Evolutionary conservation across 2,329 filamentous ascomycete species (phyloP).

Genomic region (Ascochyta rabiei): DNA sequence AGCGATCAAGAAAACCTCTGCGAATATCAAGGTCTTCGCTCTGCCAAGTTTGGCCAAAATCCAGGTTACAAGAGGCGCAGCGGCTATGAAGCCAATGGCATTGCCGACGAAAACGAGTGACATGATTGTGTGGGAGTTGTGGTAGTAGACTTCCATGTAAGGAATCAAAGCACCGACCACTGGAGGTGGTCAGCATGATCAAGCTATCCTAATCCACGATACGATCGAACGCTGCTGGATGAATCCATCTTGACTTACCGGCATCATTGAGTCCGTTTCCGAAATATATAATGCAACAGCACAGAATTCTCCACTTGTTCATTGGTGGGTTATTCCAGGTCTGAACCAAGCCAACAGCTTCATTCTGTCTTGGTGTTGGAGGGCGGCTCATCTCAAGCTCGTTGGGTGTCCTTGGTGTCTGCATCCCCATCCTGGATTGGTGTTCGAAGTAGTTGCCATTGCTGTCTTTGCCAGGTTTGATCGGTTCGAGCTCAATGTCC

Average conservation of each 20-base stretch:
- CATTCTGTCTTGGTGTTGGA: constrained; percentile 51
- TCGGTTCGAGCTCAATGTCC: constrained; percentile 45
- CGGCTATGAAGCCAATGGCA: constrained; percentile 75
- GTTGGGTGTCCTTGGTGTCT: constrained; percentile 44
- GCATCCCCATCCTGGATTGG: constrained; percentile 13
- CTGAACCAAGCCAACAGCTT: constrained; percentile 57
- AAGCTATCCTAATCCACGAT: too few species aligned
- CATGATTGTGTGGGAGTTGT: constrained; percentile 77
- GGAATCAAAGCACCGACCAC: constrained; percentile 79
- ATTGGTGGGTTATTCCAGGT: constrained; percentile 64
- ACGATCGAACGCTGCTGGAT: background rate
- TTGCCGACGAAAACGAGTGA: constrained; percentile 83
- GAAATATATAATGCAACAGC: constrained; percentile 69
- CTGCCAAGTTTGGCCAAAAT: constrained; percentile 69
- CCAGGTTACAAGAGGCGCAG: constrained; percentile 71
- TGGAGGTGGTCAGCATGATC: constrained; percentile 15
- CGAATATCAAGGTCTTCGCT: constrained; percentile 66
- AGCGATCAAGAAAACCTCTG: constrained; percentile 61
- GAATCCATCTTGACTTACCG: constrained; percentile 41
- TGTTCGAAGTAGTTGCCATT: constrained; percentile 20
- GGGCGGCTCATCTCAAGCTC: constrained; percentile 63
- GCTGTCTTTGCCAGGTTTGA: constrained; percentile 25
- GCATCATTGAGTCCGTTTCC: constrained; percentile 76
- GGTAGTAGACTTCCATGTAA: constrained; percentile 77
- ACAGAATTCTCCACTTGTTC: constrained; percentile 73